Evolutionary conservation across 2,329 filamentous ascomycete species (phyloP), one percentile per base, ranked within the genome.

Genomic region (Fusarium abutilonis): DNA sequence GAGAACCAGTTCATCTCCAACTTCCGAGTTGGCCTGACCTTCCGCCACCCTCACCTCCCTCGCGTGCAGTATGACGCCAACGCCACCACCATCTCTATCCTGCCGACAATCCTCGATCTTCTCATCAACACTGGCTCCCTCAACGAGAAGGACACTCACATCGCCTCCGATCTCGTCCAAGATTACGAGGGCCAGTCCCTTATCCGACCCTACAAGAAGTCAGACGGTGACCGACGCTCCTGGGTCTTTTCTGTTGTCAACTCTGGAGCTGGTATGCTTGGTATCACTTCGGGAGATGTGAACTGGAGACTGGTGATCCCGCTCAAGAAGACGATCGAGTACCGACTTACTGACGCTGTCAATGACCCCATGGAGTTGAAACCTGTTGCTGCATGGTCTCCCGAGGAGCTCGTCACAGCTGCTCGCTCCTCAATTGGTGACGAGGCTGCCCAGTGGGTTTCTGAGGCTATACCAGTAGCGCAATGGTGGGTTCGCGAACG

Each of bases 231-330:
- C 26, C 63, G 68, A 39, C 68, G 68, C 6, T 66, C 68, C 1
- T 76, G 74, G 75, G 69, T 74, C n/a, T 75, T 75, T 53, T 72
- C 69, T 5, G 69, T 75, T 15, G 67, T 76, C 38, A 76, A 76
- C 53, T 72, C 73, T 0, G 74, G 75, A 10, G 68, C 72, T 4
- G 71, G 72, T 41, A 72, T 74, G 68, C 60, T 76, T 14, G 67
- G 66, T 32, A 66, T 76, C 11, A 74, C 73, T 2, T 68, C 71
- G 1, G 63, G 72, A 2, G 56, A 77, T 68, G 29, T 74, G 66
- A 36, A 72, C 2, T 72, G 73, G 67, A 64, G 71, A 28, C 52
- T 76, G 13, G 68, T 75, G 3, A 69, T 76, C 11, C 74, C 74
- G 0, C 65, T 75, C 23, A 67, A 70, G 17, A 67, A 73, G 38